Evolutionary conservation across 2,329 filamentous ascomycete species (phyloP), one percentile per base, ranked within the genome.

Genomic region (Orbilia quercus): DNA sequence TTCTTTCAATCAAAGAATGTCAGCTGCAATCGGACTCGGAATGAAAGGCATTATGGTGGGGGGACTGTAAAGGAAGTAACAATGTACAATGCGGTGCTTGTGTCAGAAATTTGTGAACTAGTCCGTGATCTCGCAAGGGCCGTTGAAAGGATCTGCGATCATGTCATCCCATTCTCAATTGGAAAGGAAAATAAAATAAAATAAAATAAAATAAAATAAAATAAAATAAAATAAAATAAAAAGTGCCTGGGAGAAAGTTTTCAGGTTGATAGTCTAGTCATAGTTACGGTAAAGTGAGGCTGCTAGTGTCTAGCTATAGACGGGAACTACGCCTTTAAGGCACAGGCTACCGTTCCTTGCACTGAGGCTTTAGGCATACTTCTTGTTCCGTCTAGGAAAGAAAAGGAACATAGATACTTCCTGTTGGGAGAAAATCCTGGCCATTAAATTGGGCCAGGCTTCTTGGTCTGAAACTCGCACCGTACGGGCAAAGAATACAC

Each of bases 71-170:
- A 64, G 57, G 66, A 71, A 63, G 58, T 71, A 71, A 71, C 66
- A 50, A 36, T 51, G 66, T 64, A 71, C 66, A 62, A 71, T 71
- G 66, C 66, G 23, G 66, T 71, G 58, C 66, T 71, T 71, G 66
- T 71, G 66, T 71, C 57, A 71, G 44, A 62, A 70, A 58, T 36
- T 45, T 18, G 28, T 31, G 22, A 38, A 28, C 25, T 42, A 53
- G 45, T 50, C 31, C 42, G 20, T 23, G 23, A 47, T 38, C 11
- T 58, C 40, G n/a, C 58, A 71, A 40, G 51, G 38, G 47, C 65
- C 58, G 42, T 58, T 71, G 57, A 71, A 71, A 71, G 66, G 66
- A 71, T 71, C 58, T 63, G 14, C 51, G 57, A 53, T 51, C 50
- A 53, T 63, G 36, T 63, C 58, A 63, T 71, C 66, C 51, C 34